Conservation (phyloP, 371 early-diverging fungal species). For the Batkoa obscura region DNA sequence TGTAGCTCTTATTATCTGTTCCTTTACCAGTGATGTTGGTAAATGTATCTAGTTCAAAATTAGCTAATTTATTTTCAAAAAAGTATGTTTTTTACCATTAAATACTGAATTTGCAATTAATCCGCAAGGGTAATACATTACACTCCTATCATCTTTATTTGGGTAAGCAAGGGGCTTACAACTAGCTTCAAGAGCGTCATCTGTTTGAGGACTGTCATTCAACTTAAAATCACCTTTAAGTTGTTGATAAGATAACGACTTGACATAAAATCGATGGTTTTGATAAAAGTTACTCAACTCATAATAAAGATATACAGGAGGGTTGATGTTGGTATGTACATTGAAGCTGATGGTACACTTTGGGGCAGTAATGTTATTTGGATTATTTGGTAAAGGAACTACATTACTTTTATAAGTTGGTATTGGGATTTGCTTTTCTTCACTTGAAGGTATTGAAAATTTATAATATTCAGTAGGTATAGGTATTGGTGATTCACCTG, state of each 20-base stretch:
- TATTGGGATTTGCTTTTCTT: not conserved
- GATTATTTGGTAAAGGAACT: not conserved
- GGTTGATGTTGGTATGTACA: conserved; percentile 37
- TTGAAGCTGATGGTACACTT: conserved; percentile 60
- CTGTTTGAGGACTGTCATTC: conserved; percentile 7
- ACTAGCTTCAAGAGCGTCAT: conserved; percentile 10
- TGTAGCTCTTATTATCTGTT: not conserved
- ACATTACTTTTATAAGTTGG: not conserved
- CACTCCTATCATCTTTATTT: conserved; percentile 10
- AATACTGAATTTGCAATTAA: conserved; percentile 69
- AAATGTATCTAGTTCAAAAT: not conserved
- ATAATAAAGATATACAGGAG: conserved; percentile 83
- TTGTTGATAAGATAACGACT: conserved; percentile 68
- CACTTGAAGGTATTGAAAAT: not conserved
- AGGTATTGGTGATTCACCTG: not conserved
- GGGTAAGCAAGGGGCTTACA: conserved; percentile 11
- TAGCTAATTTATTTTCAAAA: not conserved
- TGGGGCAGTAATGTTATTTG: conserved; percentile 9
- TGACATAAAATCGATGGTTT: conserved; percentile 90
- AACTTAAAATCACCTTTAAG: conserved; percentile 56
- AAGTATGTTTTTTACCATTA: not conserved
- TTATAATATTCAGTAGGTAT: not conserved
- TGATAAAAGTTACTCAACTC: conserved; percentile 94
- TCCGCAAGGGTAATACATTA: conserved; percentile 80
- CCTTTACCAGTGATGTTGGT: not conserved